Evolutionary conservation across 371 early-diverging fungal species (phyloP).

Genomic region (Mucor lusitanicus): DNA sequence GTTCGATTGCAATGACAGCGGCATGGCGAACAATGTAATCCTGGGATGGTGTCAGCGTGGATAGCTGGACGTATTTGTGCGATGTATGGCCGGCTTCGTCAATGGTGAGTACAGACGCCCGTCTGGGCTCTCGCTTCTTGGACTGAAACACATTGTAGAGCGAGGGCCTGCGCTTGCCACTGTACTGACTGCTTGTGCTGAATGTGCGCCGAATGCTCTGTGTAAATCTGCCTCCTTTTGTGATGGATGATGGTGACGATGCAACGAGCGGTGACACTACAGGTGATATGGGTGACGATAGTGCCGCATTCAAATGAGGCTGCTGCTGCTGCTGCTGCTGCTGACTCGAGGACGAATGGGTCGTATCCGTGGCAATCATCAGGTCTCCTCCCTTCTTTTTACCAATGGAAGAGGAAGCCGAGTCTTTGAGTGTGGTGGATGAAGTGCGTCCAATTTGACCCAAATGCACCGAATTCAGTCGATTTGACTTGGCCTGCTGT

Average conservation of each 20-base stretch:
- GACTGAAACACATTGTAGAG: slow-evolving; percentile 5
- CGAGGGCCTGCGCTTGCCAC: not conserved
- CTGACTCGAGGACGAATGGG: not conserved
- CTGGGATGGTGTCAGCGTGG: slow-evolving; percentile 16
- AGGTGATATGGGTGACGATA: not conserved
- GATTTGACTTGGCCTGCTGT: not conserved
- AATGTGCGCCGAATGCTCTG: slow-evolving; percentile 20
- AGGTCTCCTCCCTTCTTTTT: slow-evolving; percentile 1
- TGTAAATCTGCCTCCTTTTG: slow-evolving; percentile 4
- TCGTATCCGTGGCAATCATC: not conserved
- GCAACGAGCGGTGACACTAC: not conserved
- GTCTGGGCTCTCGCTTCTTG: slow-evolving; percentile 11
- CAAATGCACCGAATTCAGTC: not conserved
- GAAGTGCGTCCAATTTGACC: slow-evolving; percentile 12
- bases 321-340: not conserved
- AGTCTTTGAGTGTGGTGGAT: not conserved
- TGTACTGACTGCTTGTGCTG: slow-evolving; percentile 7
- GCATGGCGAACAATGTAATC: slow-evolving; percentile 77
- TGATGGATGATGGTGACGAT: not conserved
- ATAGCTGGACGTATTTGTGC: not conserved
- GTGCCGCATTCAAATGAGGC: not conserved
- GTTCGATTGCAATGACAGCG: slow-evolving; percentile 69
- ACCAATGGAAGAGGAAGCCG: not conserved
- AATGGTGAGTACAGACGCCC: slow-evolving; percentile 16
- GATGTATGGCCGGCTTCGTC: not conserved